Base-by-base conservation (phyloP, 768 basidiomycete genomes). In the Coprinopsis marcescibilis region DNA sequence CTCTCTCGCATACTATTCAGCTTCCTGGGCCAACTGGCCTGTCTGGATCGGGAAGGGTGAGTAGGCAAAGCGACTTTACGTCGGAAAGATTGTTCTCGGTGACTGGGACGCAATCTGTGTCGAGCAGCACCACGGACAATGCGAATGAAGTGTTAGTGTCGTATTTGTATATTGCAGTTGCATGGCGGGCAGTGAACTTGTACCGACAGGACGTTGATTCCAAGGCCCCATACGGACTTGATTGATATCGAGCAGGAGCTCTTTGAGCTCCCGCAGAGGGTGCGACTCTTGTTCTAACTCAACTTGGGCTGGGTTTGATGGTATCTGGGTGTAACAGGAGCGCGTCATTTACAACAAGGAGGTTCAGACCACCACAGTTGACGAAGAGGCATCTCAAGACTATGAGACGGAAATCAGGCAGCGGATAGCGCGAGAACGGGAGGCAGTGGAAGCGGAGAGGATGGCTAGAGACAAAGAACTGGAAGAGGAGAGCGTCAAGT, bases 191-290 rank as follows among this genome's bases (percentile, higher is more conserved):
- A 35, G 26, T 29, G 42, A 54, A 20, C 19, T 41, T n/a, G 41
- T 34, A 53, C 49, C 13, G 26, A 2, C 52, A 88, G 85, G 48
- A 69, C 70, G 36, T 69, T 88, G 57, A 80, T 76, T 3, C 81
- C 83, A 10, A 74, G 85, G 34, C 72, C 76, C 24, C 69, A 81
- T 34, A 77, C 78, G n/a, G 89, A 90, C 58, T 73, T 92, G n/a
- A 78, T 95, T 41, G 89, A 95, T 54, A 75, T 89, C 14, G 88
- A 92, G 53, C 83, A 90, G 57, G 93, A 96, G 59, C 68, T 96
- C 4, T 95, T 90, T 55, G 92, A 94, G 56, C 67, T 93, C 10
- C 92, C 92, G 2, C 81, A 85, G 57, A 90, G 86, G 71, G 92
- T 90, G 46, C 38, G 70, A 57, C 10, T 45, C 21, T 15, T 6